Base-by-base conservation (phyloP, 352 stramenopile species). In the Phytophthora parvispora region DNA sequence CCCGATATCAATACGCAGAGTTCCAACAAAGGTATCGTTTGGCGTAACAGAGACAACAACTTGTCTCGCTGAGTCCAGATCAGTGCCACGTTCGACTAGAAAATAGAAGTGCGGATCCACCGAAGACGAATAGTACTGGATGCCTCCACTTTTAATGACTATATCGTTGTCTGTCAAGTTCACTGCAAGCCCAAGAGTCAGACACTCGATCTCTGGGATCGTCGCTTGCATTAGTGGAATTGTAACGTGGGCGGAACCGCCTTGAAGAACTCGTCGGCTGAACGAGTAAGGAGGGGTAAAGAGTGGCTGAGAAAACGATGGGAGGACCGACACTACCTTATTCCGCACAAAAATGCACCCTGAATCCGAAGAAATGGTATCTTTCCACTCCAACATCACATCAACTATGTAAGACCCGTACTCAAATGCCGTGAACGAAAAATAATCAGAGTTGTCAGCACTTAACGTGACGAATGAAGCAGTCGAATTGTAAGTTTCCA, bases 41-140 rank as follows among this genome's bases (percentile, higher is more conserved):
- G 77, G 74, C 7, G 43, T 69, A 16, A 77, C 43, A 6, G 36
- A 57, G 20, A 84, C 27, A 27, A 51, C 32, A 45, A 80, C 24
- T 10, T 61, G 51, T 20, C 54, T 62, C 38, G n/a, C 57, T 49
- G 43, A 16, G 50, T 57, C 24, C 45, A 60, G 28, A 60, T 38
- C 29, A 28, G 64, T 52, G 9, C 57, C 45, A 9, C 45, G 43
- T 38, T 73, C 36, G 2, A 69, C 50, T 20, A 74, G 16, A 3
- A 70, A 40, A 53, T 56, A 64, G 29, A 67, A 69, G 13, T 43
- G 43, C 24, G 53, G 32, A 15, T 74, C 60, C 1, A 47, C 32
- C 27, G 48, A 12, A 16, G 52, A 73, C 27, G 59, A 28, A 34
- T 18, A 15, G 28, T 54, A 62, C 22, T 56, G 18, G 45, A 54